Evolutionary conservation across 345 rosid genomes (phyloP), one percentile per base, ranked within the genome.

Genomic region (Brassica juncea): DNA sequence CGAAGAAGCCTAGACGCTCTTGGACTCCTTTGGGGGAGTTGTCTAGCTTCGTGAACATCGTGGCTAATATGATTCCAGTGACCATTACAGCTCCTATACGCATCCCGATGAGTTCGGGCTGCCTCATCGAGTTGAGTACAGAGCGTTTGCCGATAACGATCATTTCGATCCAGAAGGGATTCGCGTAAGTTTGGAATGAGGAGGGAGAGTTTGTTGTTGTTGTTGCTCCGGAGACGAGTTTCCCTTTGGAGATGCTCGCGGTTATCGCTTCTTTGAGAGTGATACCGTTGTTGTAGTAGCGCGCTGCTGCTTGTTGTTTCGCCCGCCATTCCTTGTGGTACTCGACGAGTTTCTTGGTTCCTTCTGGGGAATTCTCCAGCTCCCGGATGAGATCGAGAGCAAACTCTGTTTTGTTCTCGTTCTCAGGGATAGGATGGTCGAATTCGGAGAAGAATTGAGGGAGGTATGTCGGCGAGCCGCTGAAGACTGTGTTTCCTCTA

Each of bases 1-100:
- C 98, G 71, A 93, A 90, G 84, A 93, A 93, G 1, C 98, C 99
- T 37, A 93, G 1, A 11, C 98, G 86, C 71, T 95, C 99, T 73
- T 90, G 96, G 19, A 85, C 88, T 0, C 99, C 99, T 82, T 86
- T 90, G 0, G 98, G 99, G 0, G 98, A 93, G 72, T 78, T 72
- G 75, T 95, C 98, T 0, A 93, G 92, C 12, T 88, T 82, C 86
- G 91, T 86, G 80, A 89, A 95, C 72, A 93, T 86, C 30, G 98
- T 93, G 0, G 98, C 98, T 39, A 95, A 34, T 81, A 95, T 95
- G 66, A 91, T 85, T 31, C 98, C 99, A 0, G 99, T 95, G 2
- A 95, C 84, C 65, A 91, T 60, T 12, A 95, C 92, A 0, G 96
- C 94, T 4, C 91, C 96, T 8, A 95, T 75, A 2, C 99, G 88